Conservation (phyloP, 495 filamentous ascomycete species). For the Astrothelium macrocarpum region DNA sequence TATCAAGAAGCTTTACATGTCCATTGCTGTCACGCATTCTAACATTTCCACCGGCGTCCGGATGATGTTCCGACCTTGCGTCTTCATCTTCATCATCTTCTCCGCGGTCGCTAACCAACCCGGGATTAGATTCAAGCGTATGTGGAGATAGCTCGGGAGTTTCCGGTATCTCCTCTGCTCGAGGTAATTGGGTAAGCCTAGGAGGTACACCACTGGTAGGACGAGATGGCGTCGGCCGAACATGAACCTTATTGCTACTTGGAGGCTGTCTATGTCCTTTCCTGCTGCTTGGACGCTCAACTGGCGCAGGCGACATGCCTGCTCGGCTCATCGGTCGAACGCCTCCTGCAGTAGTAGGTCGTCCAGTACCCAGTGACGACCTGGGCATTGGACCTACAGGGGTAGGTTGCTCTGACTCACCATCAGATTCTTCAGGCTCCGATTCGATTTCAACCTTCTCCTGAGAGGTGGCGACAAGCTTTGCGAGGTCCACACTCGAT, state of each 20-base stretch:
- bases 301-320: conserved; percentile 6
- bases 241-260: background rate
- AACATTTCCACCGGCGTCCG: background rate
- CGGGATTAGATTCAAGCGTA: conserved; percentile 73
- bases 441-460: conserved; percentile 44
- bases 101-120: conserved; percentile 76
- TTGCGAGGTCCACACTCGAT: conserved; percentile 51
- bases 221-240: conserved; percentile 9
- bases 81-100: conserved; percentile 34
- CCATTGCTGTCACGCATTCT: background rate
- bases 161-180: conserved; percentile 19
- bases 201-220: background rate
- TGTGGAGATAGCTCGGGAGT: conserved; percentile 60
- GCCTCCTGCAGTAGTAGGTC: conserved; percentile 1
- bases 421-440: conserved; percentile 32
- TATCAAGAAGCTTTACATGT: background rate
- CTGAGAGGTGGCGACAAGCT: conserved; percentile 50
- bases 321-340: background rate
- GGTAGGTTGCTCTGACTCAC: conserved; percentile 39
- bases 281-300: conserved; percentile 17
- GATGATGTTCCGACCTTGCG: conserved; percentile 12
- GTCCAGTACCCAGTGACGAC: background rate
- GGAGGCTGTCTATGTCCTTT: conserved; percentile 17
- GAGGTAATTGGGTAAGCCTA: background rate
- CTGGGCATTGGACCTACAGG: conserved; percentile 29